These are phyloP conservation scores for Fusarium annulatum DNA, from an alignment of 2,329 filamentous ascomycete genomes.

Conservation along the genomic window DNA sequence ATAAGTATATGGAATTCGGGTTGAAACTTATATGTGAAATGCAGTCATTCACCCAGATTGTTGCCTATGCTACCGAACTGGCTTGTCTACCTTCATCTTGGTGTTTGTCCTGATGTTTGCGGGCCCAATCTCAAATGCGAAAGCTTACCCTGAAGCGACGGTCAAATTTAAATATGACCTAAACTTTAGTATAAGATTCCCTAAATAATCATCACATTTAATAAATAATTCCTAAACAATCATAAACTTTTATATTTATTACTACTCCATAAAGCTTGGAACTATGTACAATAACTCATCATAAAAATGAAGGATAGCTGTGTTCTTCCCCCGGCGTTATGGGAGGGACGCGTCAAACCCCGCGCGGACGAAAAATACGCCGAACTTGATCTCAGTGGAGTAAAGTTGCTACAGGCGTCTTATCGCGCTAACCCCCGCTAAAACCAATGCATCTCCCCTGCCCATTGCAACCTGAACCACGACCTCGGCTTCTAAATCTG, in stretches of 20 bases:
- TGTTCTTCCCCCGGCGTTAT: too few relatives aligned
- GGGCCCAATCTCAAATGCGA: background rate
- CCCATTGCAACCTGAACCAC: background rate
- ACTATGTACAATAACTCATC: fast-evolving
- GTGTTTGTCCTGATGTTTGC: too few relatives aligned
- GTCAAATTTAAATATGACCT: background rate
- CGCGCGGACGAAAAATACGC: background rate
- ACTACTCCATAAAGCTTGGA: background rate
- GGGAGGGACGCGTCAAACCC: background rate
- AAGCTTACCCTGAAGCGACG: background rate
- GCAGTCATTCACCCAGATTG: too few relatives aligned
- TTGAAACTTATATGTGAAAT: fast-evolving
- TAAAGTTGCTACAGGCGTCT: background rate
- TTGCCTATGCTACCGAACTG: too few relatives aligned
- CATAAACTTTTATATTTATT: fast-evolving
- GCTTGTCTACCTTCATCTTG: too few relatives aligned
- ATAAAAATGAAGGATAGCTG: fast-evolving
- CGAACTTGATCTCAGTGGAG: background rate
- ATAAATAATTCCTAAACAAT: too few relatives aligned
- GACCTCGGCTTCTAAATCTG: background rate
- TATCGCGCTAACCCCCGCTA: background rate
- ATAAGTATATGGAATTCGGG: too few relatives aligned
- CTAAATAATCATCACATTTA: too few relatives aligned
- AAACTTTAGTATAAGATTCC: too few relatives aligned
- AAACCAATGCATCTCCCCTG: background rate